These are phyloP conservation scores for Populus tomentosa DNA, from an alignment of 441 rosid species.

Conservation along the genomic window DNA sequence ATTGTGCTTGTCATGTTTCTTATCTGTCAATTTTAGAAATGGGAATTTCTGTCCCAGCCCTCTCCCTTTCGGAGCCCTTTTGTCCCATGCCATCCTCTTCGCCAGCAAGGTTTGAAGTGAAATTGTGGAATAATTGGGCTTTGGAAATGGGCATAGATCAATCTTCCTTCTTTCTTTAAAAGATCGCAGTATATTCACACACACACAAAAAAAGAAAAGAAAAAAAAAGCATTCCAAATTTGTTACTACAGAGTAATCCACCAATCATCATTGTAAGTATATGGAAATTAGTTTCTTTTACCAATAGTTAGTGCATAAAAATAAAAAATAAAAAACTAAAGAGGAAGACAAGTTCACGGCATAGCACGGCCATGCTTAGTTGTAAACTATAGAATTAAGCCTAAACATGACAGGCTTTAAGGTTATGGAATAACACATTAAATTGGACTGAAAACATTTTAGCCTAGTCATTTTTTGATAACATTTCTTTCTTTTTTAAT, in stretches of 20 bases:
- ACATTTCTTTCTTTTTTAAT: background rate
- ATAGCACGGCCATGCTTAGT: too few species aligned
- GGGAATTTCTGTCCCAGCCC: background rate
- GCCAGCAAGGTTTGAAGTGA: background rate
- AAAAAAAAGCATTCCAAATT: too few species aligned
- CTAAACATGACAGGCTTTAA: background rate
- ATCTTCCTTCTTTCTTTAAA: background rate
- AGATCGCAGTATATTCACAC: too few species aligned
- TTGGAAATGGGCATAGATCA: background rate
- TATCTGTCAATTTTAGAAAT: background rate
- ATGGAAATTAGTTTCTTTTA: too few species aligned
- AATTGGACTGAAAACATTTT: background rate
- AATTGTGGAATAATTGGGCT: background rate
- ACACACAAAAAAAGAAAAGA: fast-evolving
- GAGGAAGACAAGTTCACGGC: too few species aligned
- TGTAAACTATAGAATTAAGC: background rate
- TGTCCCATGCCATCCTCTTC: background rate
- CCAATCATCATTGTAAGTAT: too few species aligned
- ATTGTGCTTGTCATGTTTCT: background rate
- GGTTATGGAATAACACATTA: background rate
- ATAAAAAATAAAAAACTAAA: too few species aligned
- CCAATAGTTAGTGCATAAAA: background rate
- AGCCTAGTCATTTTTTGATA: background rate
- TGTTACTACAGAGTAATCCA: too few species aligned
- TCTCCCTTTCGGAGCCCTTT: background rate